phyloP scores from a whole-genome alignment of 192 early-diverging fungal genomes.

The Neocallimastix lanati region DNA sequence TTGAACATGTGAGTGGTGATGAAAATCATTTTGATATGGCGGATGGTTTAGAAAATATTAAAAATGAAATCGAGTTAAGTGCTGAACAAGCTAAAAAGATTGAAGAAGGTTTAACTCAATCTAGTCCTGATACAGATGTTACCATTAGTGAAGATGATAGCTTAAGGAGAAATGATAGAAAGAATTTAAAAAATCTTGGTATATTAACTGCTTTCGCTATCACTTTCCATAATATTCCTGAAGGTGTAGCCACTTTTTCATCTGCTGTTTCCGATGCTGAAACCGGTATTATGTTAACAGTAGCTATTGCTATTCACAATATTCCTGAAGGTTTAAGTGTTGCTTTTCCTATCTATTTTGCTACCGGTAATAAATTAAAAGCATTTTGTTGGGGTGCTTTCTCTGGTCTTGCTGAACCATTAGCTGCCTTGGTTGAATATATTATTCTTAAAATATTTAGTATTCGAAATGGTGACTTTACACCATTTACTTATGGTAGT shows the following conservation, averaged over 20 bases:
- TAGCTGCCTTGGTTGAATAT: not conserved
- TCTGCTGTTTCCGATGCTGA: conserved; percentile 13
- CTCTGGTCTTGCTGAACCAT: not conserved
- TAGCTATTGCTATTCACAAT: conserved; percentile 21
- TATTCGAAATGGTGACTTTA: not conserved
- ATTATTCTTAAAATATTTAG: not conserved
- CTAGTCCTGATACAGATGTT: not conserved
- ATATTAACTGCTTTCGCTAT: conserved; percentile 21
- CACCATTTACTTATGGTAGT: not conserved
- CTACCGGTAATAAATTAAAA: conserved; percentile 11
- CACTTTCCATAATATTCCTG: conserved; percentile 22
- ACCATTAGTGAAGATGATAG: not conserved
- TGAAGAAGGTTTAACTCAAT: not conserved
- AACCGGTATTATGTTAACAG: conserved; percentile 15
- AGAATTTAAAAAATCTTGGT: conserved; percentile 15
- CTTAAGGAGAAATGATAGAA: not conserved
- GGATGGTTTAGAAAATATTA: not conserved
- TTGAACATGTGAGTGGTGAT: not conserved
- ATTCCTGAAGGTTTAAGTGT: conserved; percentile 24
- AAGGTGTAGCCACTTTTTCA: conserved; percentile 19
- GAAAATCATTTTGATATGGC: not conserved
- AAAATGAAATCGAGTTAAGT: not conserved
- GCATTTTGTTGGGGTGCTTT: not conserved
- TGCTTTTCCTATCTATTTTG: conserved; percentile 17
- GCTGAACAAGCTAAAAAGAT: not conserved